A percentile compares a stretch with the other conserved stretches of the same genome.
Evolutionary conservation across 1,139 yeast species (phyloP).

Genomic region (Tardiomyces depauwii): DNA sequence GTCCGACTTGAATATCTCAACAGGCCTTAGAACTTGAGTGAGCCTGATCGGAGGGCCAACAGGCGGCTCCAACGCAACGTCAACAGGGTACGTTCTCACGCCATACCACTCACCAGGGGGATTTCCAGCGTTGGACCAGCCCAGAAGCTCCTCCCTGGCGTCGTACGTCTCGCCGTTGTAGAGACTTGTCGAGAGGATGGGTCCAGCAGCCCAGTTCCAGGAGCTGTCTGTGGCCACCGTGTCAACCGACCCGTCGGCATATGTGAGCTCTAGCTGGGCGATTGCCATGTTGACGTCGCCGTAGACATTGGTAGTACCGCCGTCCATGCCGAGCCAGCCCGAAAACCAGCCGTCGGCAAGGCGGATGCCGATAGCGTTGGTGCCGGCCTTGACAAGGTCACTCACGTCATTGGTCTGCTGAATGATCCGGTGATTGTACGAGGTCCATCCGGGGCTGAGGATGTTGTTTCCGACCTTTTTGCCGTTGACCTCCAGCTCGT

Average conservation of each 20-base stretch:
- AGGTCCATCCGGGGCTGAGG: constrained; percentile 18
- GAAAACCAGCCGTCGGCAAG: constrained; percentile 18
- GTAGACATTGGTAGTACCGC: constrained; percentile 14
- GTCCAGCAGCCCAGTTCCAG: constrained; percentile 13
- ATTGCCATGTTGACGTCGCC: constrained; percentile 13
- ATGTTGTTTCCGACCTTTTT: constrained; percentile 9
- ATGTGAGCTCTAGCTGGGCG: constrained; percentile 11
- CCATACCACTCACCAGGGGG: background rate
- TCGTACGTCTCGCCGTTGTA: constrained; percentile 18
- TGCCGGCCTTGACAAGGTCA: constrained; percentile 3
- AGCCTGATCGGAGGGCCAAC: constrained; percentile 5
- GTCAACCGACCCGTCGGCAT: constrained; percentile 9
- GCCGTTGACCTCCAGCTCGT: constrained; percentile 14
- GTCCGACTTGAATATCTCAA: constrained; percentile 4
- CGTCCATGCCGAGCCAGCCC: constrained; percentile 14
- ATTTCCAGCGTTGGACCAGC: constrained; percentile 8
- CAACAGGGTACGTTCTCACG: constrained; percentile 1
- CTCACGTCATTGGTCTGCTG: constrained; percentile 12
- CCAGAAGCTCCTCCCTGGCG: constrained; percentile 10
- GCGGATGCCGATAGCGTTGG: constrained; percentile 13
- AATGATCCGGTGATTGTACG: constrained; percentile 11
- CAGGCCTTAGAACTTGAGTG: constrained; percentile 3
- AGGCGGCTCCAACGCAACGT: constrained; percentile 5
- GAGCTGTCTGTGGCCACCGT: constrained; percentile 9
- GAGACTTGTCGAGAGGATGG: constrained; percentile 11